Evolutionary conservation across 1,139 yeast species (phyloP), one percentile per base, ranked within the genome.

Genomic region (Hyphopichia wangnamkhiaoensis): DNA sequence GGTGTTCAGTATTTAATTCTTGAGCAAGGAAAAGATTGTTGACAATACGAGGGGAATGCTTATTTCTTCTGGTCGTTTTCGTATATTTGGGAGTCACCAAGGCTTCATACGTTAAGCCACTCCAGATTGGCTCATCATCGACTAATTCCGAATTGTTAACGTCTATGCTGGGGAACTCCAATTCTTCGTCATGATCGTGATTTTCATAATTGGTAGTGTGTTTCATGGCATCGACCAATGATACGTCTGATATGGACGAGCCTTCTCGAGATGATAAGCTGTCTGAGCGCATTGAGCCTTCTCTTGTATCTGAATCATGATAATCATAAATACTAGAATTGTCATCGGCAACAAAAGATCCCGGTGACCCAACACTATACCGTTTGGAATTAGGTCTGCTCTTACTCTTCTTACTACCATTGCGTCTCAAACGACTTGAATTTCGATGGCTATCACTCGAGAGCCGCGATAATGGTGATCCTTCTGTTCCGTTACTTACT

Each of bases 11-110:
- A 41, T 71, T 68, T 43, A 90, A 64, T 59, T 89, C 95, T 59
- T 90, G 97, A 1, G 96, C 95, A 32, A 89, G 63, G 49, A 90
- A 88, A 35, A 89, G 58, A 42, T 84, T 67, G 48, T 76, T 76
- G 43, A 82, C 65, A 31, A 65, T 58, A 26, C 62, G 64, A 2
- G 80, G 72, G 34, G 79, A 66, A 37, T 61, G 63, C 41, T 66
- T 70, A 42, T 72, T 66, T 43, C 69, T 73, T 44, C 71, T 69
- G 43, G 69, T 66, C 3, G 73, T 61, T 50, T 72, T 76, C 35
- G 80, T 62, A 52, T 82, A 79, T 44, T 73, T 76, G 6, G 90
- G 86, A 29, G 73, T 64, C 26, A 59, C 57, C 38, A 79, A 58
- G 29, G 74, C 66, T 40, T 71, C 74, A 38, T 54, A 54, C 14